Evolutionary conservation across 2,329 filamentous ascomycete species (phyloP), one percentile per base, ranked within the genome.

Genomic region (Fusarium tricinctum): DNA sequence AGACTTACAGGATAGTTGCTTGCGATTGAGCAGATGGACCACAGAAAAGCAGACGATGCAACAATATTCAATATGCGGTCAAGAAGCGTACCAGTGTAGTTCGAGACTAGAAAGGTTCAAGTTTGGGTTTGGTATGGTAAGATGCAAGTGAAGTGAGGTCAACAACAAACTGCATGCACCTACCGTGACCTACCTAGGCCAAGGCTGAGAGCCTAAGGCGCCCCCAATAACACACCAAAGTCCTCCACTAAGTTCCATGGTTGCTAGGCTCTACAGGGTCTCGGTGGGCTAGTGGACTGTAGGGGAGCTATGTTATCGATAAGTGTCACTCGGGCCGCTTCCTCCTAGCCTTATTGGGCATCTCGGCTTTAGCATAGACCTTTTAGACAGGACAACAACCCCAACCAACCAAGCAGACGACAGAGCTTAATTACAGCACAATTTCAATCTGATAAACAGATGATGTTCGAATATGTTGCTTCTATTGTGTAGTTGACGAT

Each of bases 141-240:
- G 22, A 46, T 40, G 42, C 9, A 59, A 58, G 35, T 42, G 20
- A 50, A 55, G 47, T 51, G 46, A 62, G 30, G 38, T 43, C 38
- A 26, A 55, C 30, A 52, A 52, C 50, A 46, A 53, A 35, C 50
- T 33, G 35, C 19, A 20, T 26, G 23, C 23, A 52, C 14, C 51
- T 60, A 60, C 30, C 30, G 23, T 23, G 23, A 8, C 49, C 51
- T 64, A 60, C 30, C 30, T 49, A 59, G 59, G 19, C 47, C 46
- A 52, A 69, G 56, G 56, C 48, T 58, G 57, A 65, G 43, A 68
- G 60, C 65, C 59, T 59, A 50, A 64, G 44, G 47, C 51, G 35
- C 43, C 26, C 52, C 47, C 38, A 55, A 28, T 42, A 56, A 51
- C 45, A 30, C 20, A 54, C 39, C 22, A 28, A 20, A 35, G 33